These are phyloP conservation scores for Aureobasidium sp. DNA, from an alignment of 2,329 filamentous ascomycete species.

Conservation along the genomic window DNA sequence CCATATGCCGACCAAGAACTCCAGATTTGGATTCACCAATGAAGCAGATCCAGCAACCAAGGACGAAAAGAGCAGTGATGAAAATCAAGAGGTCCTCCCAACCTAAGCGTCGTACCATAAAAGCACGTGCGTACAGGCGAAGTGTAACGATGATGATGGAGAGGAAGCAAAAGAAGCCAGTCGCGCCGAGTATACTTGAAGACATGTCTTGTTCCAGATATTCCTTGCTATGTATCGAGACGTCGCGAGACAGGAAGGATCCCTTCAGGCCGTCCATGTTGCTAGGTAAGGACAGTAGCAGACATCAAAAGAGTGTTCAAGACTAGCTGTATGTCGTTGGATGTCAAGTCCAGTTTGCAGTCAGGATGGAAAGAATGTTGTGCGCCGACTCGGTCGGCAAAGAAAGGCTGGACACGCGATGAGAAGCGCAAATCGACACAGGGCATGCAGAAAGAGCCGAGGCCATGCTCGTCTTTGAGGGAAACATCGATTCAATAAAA, in stretches of 20 bases:
- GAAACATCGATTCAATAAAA: not conserved
- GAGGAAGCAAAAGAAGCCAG: not conserved
- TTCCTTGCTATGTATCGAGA: not conserved
- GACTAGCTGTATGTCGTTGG: not conserved
- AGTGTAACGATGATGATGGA: not conserved
- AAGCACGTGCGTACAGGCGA: not conserved
- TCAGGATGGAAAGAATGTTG: not conserved
- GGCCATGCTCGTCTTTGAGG: not conserved
- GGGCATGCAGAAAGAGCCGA: not conserved
- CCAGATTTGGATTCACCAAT: not conserved
- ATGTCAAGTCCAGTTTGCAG: not conserved
- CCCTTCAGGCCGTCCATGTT: not conserved
- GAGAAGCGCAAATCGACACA: not conserved
- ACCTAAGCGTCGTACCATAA: not conserved
- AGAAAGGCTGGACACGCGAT: not conserved
- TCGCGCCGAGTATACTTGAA: not conserved
- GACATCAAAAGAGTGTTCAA: not conserved
- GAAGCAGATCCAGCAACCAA: conserved; percentile 5
- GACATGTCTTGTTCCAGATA: not conserved
- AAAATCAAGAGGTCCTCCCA: conserved; percentile 6
- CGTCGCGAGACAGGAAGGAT: not conserved
- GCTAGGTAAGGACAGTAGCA: not conserved
- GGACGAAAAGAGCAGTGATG: not conserved
- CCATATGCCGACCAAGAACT: not conserved
- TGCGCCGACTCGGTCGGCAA: not conserved